A percentile compares a stretch with the other conserved stretches of the same genome.
phyloP scores from a whole-genome alignment of 2,329 filamentous ascomycete genomes.

The Lachnellula arida region DNA sequence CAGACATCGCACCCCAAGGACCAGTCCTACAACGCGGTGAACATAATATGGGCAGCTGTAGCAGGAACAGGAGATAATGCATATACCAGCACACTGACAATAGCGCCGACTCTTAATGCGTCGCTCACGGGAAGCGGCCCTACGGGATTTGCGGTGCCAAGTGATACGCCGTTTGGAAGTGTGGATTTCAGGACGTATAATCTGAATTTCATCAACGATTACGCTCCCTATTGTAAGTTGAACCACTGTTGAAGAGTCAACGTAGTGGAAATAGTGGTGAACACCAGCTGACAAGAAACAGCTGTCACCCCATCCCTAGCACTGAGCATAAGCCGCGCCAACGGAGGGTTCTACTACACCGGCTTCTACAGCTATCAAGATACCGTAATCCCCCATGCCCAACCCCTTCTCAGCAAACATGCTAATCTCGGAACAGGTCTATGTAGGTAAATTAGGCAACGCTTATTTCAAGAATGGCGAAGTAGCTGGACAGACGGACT shows the following conservation, averaged over 20 bases:
- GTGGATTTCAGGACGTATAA: constrained; percentile 62
- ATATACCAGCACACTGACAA: constrained; percentile 55
- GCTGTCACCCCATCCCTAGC: constrained; percentile 55
- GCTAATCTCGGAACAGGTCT: constrained; percentile 40
- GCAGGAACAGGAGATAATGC: constrained; percentile 53
- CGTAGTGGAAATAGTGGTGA: neutral
- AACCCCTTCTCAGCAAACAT: neutral
- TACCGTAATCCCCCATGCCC: constrained; percentile 39
- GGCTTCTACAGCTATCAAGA: constrained; percentile 66
- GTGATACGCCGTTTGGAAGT: constrained; percentile 58
- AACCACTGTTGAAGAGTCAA: neutral
- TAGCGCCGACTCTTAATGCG: constrained; percentile 59
- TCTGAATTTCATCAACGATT: constrained; percentile 60
- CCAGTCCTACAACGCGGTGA: constrained; percentile 42
- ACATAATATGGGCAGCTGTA: constrained; percentile 55
- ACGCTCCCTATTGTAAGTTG: constrained; percentile 35
- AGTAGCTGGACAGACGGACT: constrained; percentile 63
- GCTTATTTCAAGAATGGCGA: constrained; percentile 58
- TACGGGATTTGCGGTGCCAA: constrained; percentile 56
- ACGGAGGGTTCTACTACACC: constrained; percentile 62
- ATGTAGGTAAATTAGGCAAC: constrained; percentile 62
- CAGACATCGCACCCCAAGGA: constrained; percentile 31
- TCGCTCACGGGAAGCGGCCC: constrained; percentile 58
- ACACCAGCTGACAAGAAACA: constrained; percentile 1
- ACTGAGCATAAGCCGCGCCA: constrained; percentile 56